Percentiles rank a stretch among this genome's conserved stretches.
phyloP scores from a whole-genome alignment of 1,284 basidiomycete genomes.

The Takashimella tepidaria region DNA sequence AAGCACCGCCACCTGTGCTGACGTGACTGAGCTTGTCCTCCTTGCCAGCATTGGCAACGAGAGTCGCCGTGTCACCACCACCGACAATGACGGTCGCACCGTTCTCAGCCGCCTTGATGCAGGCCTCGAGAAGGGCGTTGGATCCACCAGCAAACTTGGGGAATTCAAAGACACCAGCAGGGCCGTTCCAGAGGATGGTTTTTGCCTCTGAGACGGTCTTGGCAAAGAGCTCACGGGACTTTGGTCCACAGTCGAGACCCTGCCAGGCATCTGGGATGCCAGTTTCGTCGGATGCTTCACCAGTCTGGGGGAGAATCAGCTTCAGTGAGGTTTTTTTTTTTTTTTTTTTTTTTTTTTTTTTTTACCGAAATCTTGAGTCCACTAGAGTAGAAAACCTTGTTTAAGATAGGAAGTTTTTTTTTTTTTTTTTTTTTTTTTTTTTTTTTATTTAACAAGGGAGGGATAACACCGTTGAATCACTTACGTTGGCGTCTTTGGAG shows the following conservation, averaged over 20 bases:
- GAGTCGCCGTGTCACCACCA: conserved; percentile 88
- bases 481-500: conserved; percentile 78
- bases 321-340: too few relatives aligned
- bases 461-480: too few relatives aligned
- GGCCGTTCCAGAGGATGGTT: conserved; percentile 99
- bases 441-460: too few relatives aligned
- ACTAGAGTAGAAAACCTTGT: too few relatives aligned
- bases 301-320: too few relatives aligned
- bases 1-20: conserved; percentile 94
- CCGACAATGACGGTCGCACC: conserved; percentile 92
- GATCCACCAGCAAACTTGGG: conserved; percentile 84
- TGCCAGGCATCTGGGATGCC: conserved; percentile 93
- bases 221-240: conserved; percentile 75
- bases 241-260: conserved; percentile 84
- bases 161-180: conserved; percentile 97
- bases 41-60: conserved; percentile 72
- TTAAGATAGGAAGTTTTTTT: too few relatives aligned
- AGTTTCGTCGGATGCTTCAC: conserved; percentile 67
- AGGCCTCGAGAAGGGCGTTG: conserved; percentile 76
- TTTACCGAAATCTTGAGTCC: too few relatives aligned
- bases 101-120: conserved; percentile 77
- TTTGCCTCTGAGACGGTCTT: conserved; percentile 79
- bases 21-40: conserved; percentile 93
- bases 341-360: too few relatives aligned
- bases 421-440: too few relatives aligned